phyloP scores from a whole-genome alignment of 1,284 basidiomycete species.

The Omphalotus olearius region DNA sequence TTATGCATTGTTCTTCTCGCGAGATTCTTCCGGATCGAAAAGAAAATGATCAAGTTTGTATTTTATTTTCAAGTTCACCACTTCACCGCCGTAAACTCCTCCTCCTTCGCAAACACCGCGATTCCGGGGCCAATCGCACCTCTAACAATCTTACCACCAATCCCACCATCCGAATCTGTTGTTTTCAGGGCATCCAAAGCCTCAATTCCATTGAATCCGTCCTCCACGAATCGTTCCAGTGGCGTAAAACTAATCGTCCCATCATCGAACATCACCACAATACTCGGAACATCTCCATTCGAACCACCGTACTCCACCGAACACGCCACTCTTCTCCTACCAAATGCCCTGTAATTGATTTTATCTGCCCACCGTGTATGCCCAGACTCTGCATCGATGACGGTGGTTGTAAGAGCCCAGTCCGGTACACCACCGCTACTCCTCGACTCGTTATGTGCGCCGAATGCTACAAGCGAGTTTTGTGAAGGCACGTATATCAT shows the following conservation, averaged over 20 bases:
- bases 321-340: not conserved
- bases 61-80: no score
- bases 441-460: not conserved
- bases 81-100: not conserved
- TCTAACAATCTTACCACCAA: not conserved
- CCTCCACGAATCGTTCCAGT: not conserved
- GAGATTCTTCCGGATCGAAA: no score
- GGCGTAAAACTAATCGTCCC: not conserved
- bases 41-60: no score
- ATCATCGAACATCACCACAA: slow-evolving; percentile 1
- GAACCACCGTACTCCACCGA: not conserved
- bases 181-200: no score
- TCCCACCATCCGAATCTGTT: not conserved
- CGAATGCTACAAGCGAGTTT: not conserved
- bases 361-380: not conserved
- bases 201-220: not conserved
- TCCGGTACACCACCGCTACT: not conserved
- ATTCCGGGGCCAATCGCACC: not conserved
- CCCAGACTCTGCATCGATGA: not conserved
- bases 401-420: not conserved
- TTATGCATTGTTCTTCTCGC: no score
- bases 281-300: not conserved
- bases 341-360: not conserved
- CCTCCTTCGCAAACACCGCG: not conserved
- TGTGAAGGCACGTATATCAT: not conserved